Evolutionary conservation across 495 filamentous ascomycete genomes (phyloP).

Genomic region (Cercophora scortea): DNA sequence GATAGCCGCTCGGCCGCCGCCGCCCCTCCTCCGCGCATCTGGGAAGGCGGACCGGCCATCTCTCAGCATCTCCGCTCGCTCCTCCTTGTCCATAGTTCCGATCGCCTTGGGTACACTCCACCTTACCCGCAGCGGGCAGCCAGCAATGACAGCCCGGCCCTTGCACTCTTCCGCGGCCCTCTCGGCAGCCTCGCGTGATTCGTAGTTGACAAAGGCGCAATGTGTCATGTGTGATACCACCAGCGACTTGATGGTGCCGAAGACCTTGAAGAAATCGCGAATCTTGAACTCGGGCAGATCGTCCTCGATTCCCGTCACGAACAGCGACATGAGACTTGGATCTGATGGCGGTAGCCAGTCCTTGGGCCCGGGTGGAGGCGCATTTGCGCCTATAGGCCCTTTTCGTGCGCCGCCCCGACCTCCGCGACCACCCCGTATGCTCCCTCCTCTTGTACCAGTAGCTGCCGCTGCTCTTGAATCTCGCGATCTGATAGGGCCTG

Average conservation of each 20-base stretch:
- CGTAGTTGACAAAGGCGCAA: slow-evolving; percentile 92
- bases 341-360: slow-evolving; percentile 83
- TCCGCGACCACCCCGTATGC: neutral
- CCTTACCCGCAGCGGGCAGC: slow-evolving; percentile 78
- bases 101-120: slow-evolving; percentile 90
- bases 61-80: slow-evolving; percentile 64
- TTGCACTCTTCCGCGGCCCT: slow-evolving; percentile 75
- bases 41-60: slow-evolving; percentile 57
- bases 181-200: slow-evolving; percentile 74
- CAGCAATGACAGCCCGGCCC: slow-evolving; percentile 74
- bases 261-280: slow-evolving; percentile 80
- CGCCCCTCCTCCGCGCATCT: slow-evolving; percentile 23
- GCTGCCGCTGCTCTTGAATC: slow-evolving; percentile 45
- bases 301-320: slow-evolving; percentile 92
- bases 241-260: slow-evolving; percentile 78
- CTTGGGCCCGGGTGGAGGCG: slow-evolving; percentile 67
- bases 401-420: slow-evolving; percentile 35
- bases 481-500: slow-evolving; percentile 64
- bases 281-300: slow-evolving; percentile 88
- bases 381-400: slow-evolving; percentile 54
- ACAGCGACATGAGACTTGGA: slow-evolving; percentile 77
- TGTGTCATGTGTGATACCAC: slow-evolving; percentile 96
- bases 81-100: slow-evolving; percentile 79
- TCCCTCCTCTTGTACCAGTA: slow-evolving; percentile 32
- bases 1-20: slow-evolving; percentile 24